These are phyloP conservation scores for Nyctanthes arbortristis DNA, from an alignment of 257 asterid species.

Conservation along the genomic window DNA sequence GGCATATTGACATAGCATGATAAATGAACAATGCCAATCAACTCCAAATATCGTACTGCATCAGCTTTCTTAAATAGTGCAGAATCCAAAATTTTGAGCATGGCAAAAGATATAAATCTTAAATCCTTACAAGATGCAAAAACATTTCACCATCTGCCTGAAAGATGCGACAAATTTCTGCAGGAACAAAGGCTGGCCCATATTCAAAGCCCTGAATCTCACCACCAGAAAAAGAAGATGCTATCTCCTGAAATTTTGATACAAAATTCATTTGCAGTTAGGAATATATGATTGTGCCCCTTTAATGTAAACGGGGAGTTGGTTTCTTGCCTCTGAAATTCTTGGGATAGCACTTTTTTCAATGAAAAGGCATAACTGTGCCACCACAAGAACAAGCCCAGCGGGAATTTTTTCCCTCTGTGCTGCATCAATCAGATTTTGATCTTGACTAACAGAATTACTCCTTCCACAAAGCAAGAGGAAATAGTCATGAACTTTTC, in stretches of 20 bases:
- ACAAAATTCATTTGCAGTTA: slow-evolving; percentile 15
- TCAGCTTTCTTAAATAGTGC: neutral
- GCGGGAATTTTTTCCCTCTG: slow-evolving; percentile 70
- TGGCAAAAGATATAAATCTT: slow-evolving; percentile 10
- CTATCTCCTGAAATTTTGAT: slow-evolving; percentile 70
- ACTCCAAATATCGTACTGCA: neutral
- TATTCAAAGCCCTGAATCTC: slow-evolving; percentile 53
- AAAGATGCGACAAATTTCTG: slow-evolving; percentile 77
- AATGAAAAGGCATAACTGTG: slow-evolving; percentile 63
- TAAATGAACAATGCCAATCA: neutral
- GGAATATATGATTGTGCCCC: neutral
- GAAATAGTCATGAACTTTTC: slow-evolving; percentile 66
- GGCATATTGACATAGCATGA: neutral
- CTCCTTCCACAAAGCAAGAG: slow-evolving; percentile 76
- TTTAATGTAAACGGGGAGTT: neutral
- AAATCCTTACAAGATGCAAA: slow-evolving; percentile 73
- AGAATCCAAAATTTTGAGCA: neutral
- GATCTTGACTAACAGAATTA: slow-evolving; percentile 47
- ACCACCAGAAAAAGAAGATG: slow-evolving; percentile 74
- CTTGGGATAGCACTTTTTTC: slow-evolving; percentile 83
- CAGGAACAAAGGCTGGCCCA: slow-evolving; percentile 77
- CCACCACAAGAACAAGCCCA: slow-evolving; percentile 87
- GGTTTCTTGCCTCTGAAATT: slow-evolving; percentile 69
- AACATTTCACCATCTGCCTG: slow-evolving; percentile 77
- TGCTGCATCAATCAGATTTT: slow-evolving; percentile 47